Percentiles rank a stretch among this genome's conserved stretches.
phyloP scores from a whole-genome alignment of 768 basidiomycete species.

The Asterophora parasitica region DNA sequence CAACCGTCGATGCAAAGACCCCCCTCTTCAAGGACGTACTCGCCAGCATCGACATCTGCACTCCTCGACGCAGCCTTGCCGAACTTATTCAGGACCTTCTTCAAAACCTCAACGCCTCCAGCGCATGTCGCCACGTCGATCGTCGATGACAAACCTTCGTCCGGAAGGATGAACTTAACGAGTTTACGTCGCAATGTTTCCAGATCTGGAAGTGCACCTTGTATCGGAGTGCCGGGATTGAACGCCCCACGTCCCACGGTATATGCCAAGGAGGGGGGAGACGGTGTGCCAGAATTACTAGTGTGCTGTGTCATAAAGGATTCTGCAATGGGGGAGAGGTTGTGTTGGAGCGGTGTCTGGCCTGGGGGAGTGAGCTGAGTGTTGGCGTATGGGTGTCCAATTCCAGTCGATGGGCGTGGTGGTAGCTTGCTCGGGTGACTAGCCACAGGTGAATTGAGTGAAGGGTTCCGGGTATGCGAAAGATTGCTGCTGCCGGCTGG shows the following conservation, averaged over 20 bases:
- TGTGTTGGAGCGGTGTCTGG: conserved; percentile 29
- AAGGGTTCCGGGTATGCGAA: conserved; percentile 49
- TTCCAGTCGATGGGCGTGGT: conserved; percentile 38
- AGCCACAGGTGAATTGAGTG: conserved; percentile 38
- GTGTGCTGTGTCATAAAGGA: conserved; percentile 39
- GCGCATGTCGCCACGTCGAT: conserved; percentile 79
- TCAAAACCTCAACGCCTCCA: conserved; percentile 82
- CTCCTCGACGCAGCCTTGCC: conserved; percentile 53
- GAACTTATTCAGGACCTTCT: conserved; percentile 87
- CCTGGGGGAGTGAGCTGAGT: conserved; percentile 41
- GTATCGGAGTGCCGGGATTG: conserved; percentile 36
- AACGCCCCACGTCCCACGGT: conserved; percentile 61
- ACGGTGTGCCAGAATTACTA: conserved; percentile 35
- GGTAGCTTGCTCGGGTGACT: conserved; percentile 39
- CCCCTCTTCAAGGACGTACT: conserved; percentile 64
- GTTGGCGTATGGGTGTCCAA: conserved; percentile 57
- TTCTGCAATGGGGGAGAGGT: conserved; percentile 74
- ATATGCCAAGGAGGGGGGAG: conserved; percentile 47
- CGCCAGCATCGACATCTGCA: conserved; percentile 39
- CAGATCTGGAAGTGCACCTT: conserved; percentile 42
- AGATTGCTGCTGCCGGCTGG: conserved; percentile 18
- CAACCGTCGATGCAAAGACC: conserved; percentile 84
- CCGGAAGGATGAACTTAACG: conserved; percentile 84
- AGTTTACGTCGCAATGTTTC: conserved; percentile 80
- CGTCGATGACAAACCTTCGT: conserved; percentile 71